These are phyloP conservation scores for Talaromyces sp. DNA, from an alignment of 2,329 filamentous ascomycete genomes.

Conservation along the genomic window DNA sequence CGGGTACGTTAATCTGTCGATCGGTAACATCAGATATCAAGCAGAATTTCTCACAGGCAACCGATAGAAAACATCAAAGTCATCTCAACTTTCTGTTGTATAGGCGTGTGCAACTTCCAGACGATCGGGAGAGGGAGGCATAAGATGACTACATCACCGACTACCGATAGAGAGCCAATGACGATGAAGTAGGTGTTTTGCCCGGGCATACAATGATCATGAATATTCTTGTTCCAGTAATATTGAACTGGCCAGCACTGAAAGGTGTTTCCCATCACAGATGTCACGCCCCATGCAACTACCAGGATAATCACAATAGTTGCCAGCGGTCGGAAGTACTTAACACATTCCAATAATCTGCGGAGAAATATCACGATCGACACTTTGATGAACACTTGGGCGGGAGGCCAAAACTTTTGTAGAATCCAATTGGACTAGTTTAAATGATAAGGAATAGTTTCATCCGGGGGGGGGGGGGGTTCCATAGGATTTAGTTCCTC, in stretches of 20 bases:
- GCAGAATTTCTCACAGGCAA: conserved; percentile 8
- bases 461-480: not conserved
- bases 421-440: conserved; percentile 21
- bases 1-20: too few species aligned
- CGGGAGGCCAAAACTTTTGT: conserved; percentile 22
- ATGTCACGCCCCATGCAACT: conserved; percentile 16
- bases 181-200: conserved; percentile 18
- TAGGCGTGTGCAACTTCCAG: conserved; percentile 18
- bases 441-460: not conserved
- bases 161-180: conserved; percentile 17
- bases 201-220: conserved; percentile 21
- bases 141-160: conserved; percentile 22
- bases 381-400: conserved; percentile 22
- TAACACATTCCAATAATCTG: conserved; percentile 12
- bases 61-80: conserved; percentile 17
- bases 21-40: too few species aligned
- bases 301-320: conserved; percentile 12
- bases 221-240: conserved; percentile 18
- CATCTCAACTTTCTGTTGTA: conserved; percentile 12
- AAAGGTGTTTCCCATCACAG: conserved; percentile 22
- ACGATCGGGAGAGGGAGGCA: conserved; percentile 21
- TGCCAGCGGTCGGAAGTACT: conserved; percentile 3
- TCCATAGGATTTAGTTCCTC: not conserved
- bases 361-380: conserved; percentile 22
- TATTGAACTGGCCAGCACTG: conserved; percentile 25